Evolutionary conservation across 768 basidiomycete species (phyloP).

Genomic region (Heimioporus sp.): DNA sequence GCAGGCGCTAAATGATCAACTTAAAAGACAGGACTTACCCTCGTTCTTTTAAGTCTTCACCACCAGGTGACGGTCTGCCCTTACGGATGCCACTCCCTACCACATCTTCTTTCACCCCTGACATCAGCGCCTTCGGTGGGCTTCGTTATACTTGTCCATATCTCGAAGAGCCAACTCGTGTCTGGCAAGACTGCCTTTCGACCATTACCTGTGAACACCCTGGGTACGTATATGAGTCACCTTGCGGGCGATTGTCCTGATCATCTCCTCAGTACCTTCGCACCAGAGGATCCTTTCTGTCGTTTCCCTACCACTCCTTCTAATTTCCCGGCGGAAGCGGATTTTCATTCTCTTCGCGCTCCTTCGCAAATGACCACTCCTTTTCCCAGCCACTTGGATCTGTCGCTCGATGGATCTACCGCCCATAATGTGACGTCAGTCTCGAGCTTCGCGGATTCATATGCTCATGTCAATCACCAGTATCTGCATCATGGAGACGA

Average conservation of each 20-base stretch:
- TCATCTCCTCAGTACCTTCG: background rate
- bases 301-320: background rate
- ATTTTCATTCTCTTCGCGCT: background rate
- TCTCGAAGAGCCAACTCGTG: background rate
- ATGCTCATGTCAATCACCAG: background rate
- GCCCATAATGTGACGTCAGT: background rate
- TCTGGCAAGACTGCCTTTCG: background rate
- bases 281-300: background rate
- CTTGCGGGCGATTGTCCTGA: background rate
- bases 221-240: conserved; percentile 2
- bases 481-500: background rate
- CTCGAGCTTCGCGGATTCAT: background rate
- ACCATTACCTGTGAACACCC: background rate
- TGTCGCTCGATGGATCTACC: background rate
- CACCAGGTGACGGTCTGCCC: background rate
- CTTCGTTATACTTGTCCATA: background rate
- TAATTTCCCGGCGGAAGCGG: background rate
- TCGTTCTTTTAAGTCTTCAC: background rate
- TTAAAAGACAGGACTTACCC: background rate
- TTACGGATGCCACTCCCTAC: background rate
- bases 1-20: background rate
- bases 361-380: background rate
- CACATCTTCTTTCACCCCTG: background rate
- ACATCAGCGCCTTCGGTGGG: background rate
- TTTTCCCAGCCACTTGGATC: background rate